Conservation (phyloP, 345 rosid genomes). For the Ailanthus altissimus region DNA sequence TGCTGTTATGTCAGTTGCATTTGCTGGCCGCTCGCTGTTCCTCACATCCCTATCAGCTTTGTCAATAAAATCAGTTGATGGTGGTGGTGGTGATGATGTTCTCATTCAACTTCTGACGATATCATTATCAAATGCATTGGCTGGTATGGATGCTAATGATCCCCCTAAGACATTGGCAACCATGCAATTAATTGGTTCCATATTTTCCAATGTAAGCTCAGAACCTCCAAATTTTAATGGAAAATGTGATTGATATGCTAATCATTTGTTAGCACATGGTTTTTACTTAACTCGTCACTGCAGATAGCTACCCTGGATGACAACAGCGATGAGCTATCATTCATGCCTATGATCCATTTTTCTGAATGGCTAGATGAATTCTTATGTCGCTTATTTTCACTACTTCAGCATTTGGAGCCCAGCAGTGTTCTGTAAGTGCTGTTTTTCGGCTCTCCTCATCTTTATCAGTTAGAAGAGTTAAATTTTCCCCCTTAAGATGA, state of each 20-base stretch:
- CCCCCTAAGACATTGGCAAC: conserved; percentile 98
- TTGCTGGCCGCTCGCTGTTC: conserved; percentile 88
- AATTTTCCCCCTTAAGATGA: background rate
- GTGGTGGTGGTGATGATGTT: conserved; percentile 46
- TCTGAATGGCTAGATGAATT: conserved; percentile 99
- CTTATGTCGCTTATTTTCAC: conserved; percentile 79
- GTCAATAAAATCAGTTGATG: conserved; percentile 50
- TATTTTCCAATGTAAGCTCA: conserved; percentile 91
- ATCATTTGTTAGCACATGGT: background rate
- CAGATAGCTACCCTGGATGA: conserved; percentile 89
- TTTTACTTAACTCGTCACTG: conserved; percentile 16
- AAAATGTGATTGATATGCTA: conserved; percentile 1
- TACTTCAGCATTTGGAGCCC: conserved; percentile 94
- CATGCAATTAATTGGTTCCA: conserved; percentile 94
- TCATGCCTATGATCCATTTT: conserved; percentile 74
- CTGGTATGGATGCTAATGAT: conserved; percentile 99
- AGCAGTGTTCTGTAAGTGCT: conserved; percentile 81
- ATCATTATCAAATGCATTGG: conserved; percentile 88
- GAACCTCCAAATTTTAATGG: conserved; percentile 2
- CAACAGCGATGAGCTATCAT: conserved; percentile 54
- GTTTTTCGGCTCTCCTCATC: background rate
- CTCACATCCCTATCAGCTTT: conserved; percentile 62
- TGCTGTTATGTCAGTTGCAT: conserved; percentile 95
- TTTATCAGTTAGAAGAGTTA: background rate
- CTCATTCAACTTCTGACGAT: conserved; percentile 70